These are phyloP conservation scores for Aspergillus caelatus DNA, from an alignment of 2,329 filamentous ascomycete genomes.

Conservation along the genomic window DNA sequence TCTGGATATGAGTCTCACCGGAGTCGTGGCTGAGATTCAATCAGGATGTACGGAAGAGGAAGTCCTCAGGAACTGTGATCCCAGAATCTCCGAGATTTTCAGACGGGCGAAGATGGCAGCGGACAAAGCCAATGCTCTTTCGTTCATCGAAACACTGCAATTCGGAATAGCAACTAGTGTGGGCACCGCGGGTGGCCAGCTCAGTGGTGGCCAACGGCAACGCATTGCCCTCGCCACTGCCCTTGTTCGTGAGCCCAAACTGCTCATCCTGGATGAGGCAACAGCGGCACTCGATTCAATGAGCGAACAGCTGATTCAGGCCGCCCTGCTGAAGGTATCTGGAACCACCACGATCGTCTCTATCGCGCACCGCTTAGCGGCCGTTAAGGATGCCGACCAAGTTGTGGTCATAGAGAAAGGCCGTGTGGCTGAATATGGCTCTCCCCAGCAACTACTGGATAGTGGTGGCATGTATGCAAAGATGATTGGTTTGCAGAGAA, in stretches of 20 bases:
- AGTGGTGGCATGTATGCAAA: constrained; percentile 50
- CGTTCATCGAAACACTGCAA: constrained; percentile 31
- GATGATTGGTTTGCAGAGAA: constrained; percentile 54
- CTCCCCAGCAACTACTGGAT: constrained; percentile 34
- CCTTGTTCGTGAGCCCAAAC: constrained; percentile 79
- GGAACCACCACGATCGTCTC: constrained; percentile 36
- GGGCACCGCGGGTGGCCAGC: constrained; percentile 29
- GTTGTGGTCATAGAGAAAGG: constrained; percentile 41
- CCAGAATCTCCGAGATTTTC: constrained; percentile 33
- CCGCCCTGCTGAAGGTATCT: constrained; percentile 32
- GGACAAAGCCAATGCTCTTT: constrained; percentile 27
- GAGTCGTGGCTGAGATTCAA: constrained; percentile 28
- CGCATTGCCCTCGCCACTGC: constrained; percentile 86
- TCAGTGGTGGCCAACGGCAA: constrained; percentile 76
- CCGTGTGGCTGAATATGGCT: constrained; percentile 36
- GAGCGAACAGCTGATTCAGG: constrained; percentile 39
- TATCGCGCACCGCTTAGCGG: constrained; percentile 42
- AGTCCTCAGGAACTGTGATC: constrained; percentile 24
- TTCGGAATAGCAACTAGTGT: constrained; percentile 39
- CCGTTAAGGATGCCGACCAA: constrained; percentile 40
- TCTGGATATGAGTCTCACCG: constrained; percentile 28
- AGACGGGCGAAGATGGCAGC: constrained; percentile 32
- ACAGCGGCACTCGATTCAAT: constrained; percentile 41
- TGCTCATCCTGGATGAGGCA: constrained; percentile 58
- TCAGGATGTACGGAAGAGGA: constrained; percentile 26